Conservation (phyloP, 2,329 filamentous ascomycete genomes). For the Cryphonectria carpinicola region DNA sequence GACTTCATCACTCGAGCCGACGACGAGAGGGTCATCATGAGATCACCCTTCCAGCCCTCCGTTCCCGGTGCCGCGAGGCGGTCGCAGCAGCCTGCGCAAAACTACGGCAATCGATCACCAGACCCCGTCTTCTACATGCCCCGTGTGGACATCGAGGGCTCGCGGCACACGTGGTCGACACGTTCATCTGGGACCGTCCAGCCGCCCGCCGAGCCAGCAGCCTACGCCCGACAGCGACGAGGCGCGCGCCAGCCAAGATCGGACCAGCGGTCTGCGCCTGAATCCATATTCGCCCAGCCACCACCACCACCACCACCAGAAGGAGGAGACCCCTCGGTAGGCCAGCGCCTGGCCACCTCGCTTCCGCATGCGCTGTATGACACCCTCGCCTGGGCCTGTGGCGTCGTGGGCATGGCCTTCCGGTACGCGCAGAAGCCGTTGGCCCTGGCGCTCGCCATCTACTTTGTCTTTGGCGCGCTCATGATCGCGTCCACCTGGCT, state of each 20-base stretch:
- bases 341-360: constrained; percentile 40
- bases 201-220: constrained; percentile 33
- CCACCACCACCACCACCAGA: constrained; percentile 25
- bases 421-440: constrained; percentile 67
- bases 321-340: constrained; percentile 34
- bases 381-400: constrained; percentile 53
- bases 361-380: constrained; percentile 46
- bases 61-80: constrained; percentile 45
- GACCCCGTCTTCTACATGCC: constrained; percentile 61
- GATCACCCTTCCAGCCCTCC: constrained; percentile 60
- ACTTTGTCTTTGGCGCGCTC: constrained; percentile 61
- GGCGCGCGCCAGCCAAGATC: constrained; percentile 29
- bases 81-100: constrained; percentile 33
- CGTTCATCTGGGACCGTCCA: constrained; percentile 42
- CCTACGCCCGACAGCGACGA: constrained; percentile 34
- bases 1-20: constrained; percentile 57
- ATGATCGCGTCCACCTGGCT: constrained; percentile 66
- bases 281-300: constrained; percentile 3
- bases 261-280: constrained; percentile 3
- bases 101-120: constrained; percentile 43
- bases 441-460: constrained; percentile 63
- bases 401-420: constrained; percentile 62
- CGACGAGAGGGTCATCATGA: constrained; percentile 59
- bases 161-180: constrained; percentile 39
- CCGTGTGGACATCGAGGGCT: constrained; percentile 46